phyloP scores from a whole-genome alignment of 768 basidiomycete species.

The Leccinum fibrillosum region DNA sequence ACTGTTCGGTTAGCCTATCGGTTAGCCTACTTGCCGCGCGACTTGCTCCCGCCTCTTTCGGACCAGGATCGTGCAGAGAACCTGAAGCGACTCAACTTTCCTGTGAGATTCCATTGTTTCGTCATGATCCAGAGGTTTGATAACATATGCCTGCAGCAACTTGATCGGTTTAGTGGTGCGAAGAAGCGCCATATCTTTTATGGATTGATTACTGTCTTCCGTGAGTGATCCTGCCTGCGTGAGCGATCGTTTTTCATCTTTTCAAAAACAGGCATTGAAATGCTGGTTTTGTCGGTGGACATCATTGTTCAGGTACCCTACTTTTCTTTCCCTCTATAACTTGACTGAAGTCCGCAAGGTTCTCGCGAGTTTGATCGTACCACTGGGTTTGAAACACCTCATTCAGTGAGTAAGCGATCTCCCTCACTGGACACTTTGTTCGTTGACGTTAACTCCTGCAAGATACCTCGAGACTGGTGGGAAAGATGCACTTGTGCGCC shows the following conservation, averaged over 20 bases:
- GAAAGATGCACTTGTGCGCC: not conserved
- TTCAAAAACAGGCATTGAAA: not conserved
- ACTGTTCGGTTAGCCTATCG: slow-evolving; percentile 2
- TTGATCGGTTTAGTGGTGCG: slow-evolving; percentile 1
- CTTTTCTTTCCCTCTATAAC: not conserved
- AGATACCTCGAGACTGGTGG: slow-evolving; percentile 1
- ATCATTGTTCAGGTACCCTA: not conserved
- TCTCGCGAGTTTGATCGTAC: not conserved
- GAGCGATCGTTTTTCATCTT: not conserved
- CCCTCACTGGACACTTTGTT: not conserved
- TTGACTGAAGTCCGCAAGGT: not conserved
- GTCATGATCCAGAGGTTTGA: not conserved
- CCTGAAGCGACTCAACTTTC: not conserved
- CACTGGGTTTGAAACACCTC: not conserved
- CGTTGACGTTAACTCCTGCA: not conserved
- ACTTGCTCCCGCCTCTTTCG: slow-evolving; percentile 1
- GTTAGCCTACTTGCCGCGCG: not conserved
- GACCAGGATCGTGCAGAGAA: not conserved
- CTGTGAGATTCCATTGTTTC: not conserved
- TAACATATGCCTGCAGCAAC: not conserved
- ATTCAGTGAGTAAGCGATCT: not conserved
- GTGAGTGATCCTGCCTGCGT: not conserved
- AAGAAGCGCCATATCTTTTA: slow-evolving; percentile 2
- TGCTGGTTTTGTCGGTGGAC: not conserved
- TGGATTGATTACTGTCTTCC: slow-evolving; percentile 2